Percentiles rank a stretch among this genome's conserved stretches.
Evolutionary conservation across 2,329 filamentous ascomycete genomes (phyloP).

Genomic region (Cladophialophora immunda): DNA sequence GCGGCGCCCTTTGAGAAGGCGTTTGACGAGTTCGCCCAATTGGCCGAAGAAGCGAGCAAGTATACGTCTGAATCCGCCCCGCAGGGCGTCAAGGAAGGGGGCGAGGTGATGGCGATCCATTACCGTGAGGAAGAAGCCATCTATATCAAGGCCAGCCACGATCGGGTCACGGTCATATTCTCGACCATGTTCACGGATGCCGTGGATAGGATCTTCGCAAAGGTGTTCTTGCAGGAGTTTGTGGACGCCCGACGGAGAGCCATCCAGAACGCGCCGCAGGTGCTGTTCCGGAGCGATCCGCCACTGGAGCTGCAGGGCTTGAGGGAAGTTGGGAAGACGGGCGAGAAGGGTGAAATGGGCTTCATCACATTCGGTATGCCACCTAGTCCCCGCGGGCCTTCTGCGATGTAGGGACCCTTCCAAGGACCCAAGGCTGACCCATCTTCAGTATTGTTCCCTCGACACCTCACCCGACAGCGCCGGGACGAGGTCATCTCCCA

Average conservation of each 20-base stretch:
- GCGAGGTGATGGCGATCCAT: constrained; percentile 93
- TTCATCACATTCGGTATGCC: constrained; percentile 94
- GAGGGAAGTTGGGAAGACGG: constrained; percentile 78
- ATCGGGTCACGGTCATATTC: constrained; percentile 98
- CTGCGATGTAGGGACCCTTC: not conserved
- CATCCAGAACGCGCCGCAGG: constrained; percentile 97
- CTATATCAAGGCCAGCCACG: constrained; percentile 96
- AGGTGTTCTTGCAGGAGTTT: constrained; percentile 98
- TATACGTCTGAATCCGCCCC: constrained; percentile 95
- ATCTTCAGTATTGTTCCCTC: constrained; percentile 83
- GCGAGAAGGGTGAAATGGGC: constrained; percentile 81
- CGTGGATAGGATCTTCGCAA: constrained; percentile 95
- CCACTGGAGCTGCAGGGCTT: constrained; percentile 90
- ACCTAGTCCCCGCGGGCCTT: constrained; percentile 32
- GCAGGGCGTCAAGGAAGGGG: constrained; percentile 86
- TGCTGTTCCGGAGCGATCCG: constrained; percentile 93
- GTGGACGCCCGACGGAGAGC: constrained; percentile 93
- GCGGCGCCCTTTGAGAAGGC: constrained; percentile 97
- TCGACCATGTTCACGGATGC: constrained; percentile 98
- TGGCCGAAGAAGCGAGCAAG: constrained; percentile 87
- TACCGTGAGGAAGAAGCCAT: constrained; percentile 99
- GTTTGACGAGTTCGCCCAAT: constrained; percentile 87
- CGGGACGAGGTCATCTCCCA: constrained; percentile 97
- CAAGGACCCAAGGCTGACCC: not conserved
- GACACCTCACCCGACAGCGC: constrained; percentile 88